These are phyloP conservation scores for Blastomyces percursus DNA, from an alignment of 2,329 filamentous ascomycete species.

Conservation along the genomic window DNA sequence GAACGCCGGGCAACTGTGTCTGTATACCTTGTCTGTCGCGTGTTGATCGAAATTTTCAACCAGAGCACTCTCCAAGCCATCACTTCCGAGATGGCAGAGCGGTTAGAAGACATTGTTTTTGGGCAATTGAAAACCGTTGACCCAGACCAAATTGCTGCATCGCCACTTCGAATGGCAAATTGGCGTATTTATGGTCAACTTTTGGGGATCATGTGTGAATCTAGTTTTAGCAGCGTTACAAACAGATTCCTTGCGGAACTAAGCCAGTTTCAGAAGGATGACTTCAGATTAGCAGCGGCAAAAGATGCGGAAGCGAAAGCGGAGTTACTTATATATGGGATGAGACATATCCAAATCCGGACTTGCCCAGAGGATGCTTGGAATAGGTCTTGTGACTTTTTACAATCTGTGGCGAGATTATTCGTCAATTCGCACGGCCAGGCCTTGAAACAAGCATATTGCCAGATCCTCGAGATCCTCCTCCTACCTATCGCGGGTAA, in stretches of 20 bases:
- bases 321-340: slow-evolving; percentile 76
- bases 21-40: slow-evolving; percentile 89
- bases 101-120: slow-evolving; percentile 91
- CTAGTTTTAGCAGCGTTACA: slow-evolving; percentile 77
- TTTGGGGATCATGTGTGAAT: slow-evolving; percentile 89
- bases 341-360: slow-evolving; percentile 77
- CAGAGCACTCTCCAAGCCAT: slow-evolving; percentile 76
- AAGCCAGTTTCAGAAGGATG: slow-evolving; percentile 63
- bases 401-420: slow-evolving; percentile 67
- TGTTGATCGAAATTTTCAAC: slow-evolving; percentile 84
- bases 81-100: slow-evolving; percentile 83
- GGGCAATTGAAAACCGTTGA: slow-evolving; percentile 86
- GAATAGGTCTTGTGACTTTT: slow-evolving; percentile 80
- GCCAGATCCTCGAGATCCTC: slow-evolving; percentile 77
- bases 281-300: slow-evolving; percentile 37
- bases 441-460: slow-evolving; percentile 86
- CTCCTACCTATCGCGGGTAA: slow-evolving; percentile 77
- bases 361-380: slow-evolving; percentile 63
- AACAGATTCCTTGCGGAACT: slow-evolving; percentile 73
- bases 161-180: slow-evolving; percentile 78
- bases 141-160: slow-evolving; percentile 58
- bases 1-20: slow-evolving; percentile 89
- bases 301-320: slow-evolving; percentile 67
- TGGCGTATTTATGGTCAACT: slow-evolving; percentile 92
- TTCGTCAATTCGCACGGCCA: slow-evolving; percentile 81